Evolutionary conservation across 2,329 filamentous ascomycete species (phyloP), one percentile per base, ranked within the genome.

Genomic region (Zymoseptoria brevis): DNA sequence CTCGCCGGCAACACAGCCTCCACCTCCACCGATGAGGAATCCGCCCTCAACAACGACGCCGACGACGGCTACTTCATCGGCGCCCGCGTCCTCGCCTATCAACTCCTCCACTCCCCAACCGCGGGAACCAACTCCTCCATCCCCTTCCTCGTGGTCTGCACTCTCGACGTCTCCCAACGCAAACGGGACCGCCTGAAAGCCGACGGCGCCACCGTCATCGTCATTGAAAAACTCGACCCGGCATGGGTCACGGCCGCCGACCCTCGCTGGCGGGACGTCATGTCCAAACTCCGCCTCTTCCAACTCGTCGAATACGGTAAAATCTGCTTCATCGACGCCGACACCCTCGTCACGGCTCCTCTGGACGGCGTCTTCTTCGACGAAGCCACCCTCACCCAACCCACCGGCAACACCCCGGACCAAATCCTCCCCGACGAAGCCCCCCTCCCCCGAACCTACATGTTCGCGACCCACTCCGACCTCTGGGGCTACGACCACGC

Each of bases 81-180:
- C 57, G 67, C 69, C 9, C 69, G 73, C 19, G 68, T 75, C 1
- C 65, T 75, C 13, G 67, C 69, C 35, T 75, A 75, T 63, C 72
- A 74, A 55, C 69, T 75, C 57, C 68, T 74, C 7, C 72, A 75
- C 67, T 73, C 71, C 60, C 61, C 65, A 13, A 66, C 69, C 4
- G 67, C 68, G 24, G 69, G 70, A 55, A 73, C 73, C 8, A 73
- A 72, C 64, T 62, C 61, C 57, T 66, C 62, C 55, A 74, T 75
- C 53, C 73, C 73, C 26, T 74, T 75, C 63, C 60, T 75, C 22
- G 69, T 75, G n/a, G 61, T 75, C 51, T 72, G 71, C 57, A 74
- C 73, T 0, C 56, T 64, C 19, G 71, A 73, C 58, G 71, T 75
- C 21, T 68, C 69, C 6, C 60, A 68, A 50, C 65, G 67, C 26